Base-by-base conservation (phyloP, 176 grass and related monocot species). In the Musa itinerans region DNA sequence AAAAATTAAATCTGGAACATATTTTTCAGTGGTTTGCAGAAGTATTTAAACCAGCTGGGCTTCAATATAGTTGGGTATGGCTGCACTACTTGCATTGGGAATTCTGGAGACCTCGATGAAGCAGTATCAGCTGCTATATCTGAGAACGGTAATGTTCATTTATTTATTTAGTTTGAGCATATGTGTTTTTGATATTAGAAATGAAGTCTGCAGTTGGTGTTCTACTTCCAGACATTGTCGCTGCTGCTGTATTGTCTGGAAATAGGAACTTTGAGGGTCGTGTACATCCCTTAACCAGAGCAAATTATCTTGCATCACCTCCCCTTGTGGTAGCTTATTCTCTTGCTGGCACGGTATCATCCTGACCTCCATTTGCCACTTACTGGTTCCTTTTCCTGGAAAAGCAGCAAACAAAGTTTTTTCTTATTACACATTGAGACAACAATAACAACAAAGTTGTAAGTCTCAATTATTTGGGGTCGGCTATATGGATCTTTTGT, bases 41-140 rank as follows among this genome's bases (percentile, higher is more conserved):
- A 92, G 69, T 99, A 99, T 78, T 83, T 99, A 7, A 86, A 99
- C 81, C 86, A 99, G 76, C 88, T 94, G 70, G 95, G 95, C 23
- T 99, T 99, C 75, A 55, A 92, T 81, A 91, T 99, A 81, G 90
- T 99, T 79, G 95, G 91, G 17, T 99, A 94, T 86, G 95, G 95
- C 68, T 99, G 95, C 82, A 94, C 95, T 63, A 99, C 95, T 65
- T 99, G 95, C 86, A 99, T 99, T 62, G 91, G 95, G 78, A 99
- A 99, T 81, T 99, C 95, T 16, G 91, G 95, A 49, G 95, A 99
- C 56, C 88, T 99, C 84, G 91, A 99, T 82, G 88, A 94, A 80
- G 76, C 84, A 0, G 90, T 99, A 50, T 87, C 90, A 68, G 76
- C 86, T 81, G 91, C 88, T 71, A 94, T 99, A 69, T 64, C 88